Conservation (phyloP, 805 yeast genomes). For the Yarrowia sp. region DNA sequence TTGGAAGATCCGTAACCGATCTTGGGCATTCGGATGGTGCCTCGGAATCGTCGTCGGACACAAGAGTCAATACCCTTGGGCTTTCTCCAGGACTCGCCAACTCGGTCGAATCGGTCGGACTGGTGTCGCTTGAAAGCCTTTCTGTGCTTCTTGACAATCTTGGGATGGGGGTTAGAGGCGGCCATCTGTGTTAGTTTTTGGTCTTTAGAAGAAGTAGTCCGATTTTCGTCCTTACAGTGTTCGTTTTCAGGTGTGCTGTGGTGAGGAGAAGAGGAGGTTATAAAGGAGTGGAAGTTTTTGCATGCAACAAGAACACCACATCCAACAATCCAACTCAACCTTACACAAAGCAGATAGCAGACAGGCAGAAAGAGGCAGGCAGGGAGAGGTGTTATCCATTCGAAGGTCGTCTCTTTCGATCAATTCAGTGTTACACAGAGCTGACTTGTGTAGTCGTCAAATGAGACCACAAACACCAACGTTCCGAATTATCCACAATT, state of each 20-base stretch:
- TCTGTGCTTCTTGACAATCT: conserved; percentile 99
- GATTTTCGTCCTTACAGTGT: conserved; percentile 7
- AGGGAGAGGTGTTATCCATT: no score
- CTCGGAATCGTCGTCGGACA: conserved; percentile 99
- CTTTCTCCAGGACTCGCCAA: conserved; percentile 99
- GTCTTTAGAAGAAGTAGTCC: background rate
- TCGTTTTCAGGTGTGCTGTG: conserved; percentile 1
- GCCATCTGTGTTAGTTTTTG: conserved; percentile 66
- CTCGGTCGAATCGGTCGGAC: conserved; percentile 99
- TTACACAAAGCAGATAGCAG: background rate
- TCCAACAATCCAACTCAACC: background rate
- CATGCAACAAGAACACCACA: background rate
- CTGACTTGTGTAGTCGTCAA: no score
- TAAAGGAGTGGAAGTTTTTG: background rate
- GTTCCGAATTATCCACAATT: background rate
- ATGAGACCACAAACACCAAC: no score
- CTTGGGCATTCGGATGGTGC: conserved; percentile 98
- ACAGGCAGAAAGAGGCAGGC: background rate
- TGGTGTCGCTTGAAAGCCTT: conserved; percentile 99
- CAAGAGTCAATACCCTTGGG: conserved; percentile 99
- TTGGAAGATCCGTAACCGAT: conserved; percentile 99
- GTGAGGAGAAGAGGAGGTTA: background rate
- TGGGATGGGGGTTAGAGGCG: conserved; percentile 97
- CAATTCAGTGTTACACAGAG: background rate
- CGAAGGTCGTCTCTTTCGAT: background rate